Conservation (phyloP, 1,284 basidiomycete genomes). For the Pyrrhoderma lamaoense region DNA sequence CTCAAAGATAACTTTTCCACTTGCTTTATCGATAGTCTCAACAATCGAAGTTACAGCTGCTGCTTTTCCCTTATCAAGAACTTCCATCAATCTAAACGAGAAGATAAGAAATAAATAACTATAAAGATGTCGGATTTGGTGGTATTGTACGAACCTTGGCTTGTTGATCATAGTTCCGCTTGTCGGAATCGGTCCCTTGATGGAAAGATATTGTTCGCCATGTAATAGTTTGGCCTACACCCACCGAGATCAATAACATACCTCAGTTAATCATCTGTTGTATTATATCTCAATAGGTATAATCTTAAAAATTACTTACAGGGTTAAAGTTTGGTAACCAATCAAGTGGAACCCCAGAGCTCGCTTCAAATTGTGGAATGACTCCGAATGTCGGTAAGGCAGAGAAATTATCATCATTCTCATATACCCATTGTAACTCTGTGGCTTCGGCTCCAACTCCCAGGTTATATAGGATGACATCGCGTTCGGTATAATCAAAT, state of each 20-base stretch:
- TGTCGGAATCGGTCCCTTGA: conserved; percentile 85
- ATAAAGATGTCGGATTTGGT: conserved; percentile 6
- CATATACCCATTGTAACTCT: conserved; percentile 89
- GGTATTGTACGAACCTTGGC: conserved; percentile 43
- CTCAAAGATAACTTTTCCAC: conserved; percentile 84
- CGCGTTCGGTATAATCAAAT: conserved; percentile 80
- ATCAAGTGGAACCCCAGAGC: conserved; percentile 58
- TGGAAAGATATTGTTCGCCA: conserved; percentile 92
- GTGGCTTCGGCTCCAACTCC: conserved; percentile 93
- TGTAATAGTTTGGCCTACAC: conserved; percentile 88
- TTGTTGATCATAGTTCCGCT: conserved; percentile 78
- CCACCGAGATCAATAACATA: too few relatives aligned
- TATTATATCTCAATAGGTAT: too few relatives aligned
- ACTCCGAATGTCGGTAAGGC: conserved; percentile 94
- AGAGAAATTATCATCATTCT: conserved; percentile 81
- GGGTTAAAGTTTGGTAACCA: conserved; percentile 95
- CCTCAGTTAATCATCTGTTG: too few relatives aligned
- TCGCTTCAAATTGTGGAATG: conserved; percentile 84
- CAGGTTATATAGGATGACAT: conserved; percentile 94
- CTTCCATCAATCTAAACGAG: conserved; percentile 60
- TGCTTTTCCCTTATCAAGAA: conserved; percentile 87
- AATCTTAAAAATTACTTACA: too few relatives aligned
- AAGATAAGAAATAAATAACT: not conserved
- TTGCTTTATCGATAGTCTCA: conserved; percentile 72
- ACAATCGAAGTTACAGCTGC: conserved; percentile 78